Evolutionary conservation across 164 flowering plant species (phyloP).

Genomic region (Tetracentron sinense): DNA sequence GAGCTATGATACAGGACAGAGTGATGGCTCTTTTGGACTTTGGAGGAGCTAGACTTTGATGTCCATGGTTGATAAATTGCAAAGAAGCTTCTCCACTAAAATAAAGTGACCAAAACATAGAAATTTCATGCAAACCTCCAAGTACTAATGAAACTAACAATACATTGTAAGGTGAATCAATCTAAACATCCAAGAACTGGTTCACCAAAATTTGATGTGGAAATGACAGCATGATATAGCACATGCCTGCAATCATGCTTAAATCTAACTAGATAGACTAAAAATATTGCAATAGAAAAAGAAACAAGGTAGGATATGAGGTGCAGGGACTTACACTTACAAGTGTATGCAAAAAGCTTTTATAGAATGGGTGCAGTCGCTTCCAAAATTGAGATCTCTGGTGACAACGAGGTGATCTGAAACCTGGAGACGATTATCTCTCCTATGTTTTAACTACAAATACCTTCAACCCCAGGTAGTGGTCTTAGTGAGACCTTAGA

Average conservation of each 20-base stretch:
- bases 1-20: too few relatives aligned
- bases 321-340: background rate
- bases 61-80: too few relatives aligned
- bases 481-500: slow-evolving; percentile 24
- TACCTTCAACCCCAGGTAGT: background rate
- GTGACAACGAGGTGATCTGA: background rate
- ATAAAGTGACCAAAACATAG: too few relatives aligned
- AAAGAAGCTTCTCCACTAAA: too few relatives aligned
- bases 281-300: background rate
- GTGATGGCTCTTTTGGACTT: too few relatives aligned
- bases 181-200: background rate
- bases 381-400: background rate
- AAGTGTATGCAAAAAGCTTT: background rate
- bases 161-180: background rate
- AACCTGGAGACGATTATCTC: background rate
- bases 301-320: background rate
- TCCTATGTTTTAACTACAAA: background rate
- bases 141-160: too few relatives aligned
- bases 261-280: background rate
- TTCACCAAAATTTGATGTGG: background rate
- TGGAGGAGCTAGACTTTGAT: too few relatives aligned
- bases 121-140: background rate
- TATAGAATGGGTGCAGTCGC: background rate
- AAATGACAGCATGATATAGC: background rate
- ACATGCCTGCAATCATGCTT: background rate